A percentile compares a stretch with the other conserved stretches of the same genome.
Conservation (phyloP, 2,329 filamentous ascomycete genomes). For the Metarhizium rileyi region DNA sequence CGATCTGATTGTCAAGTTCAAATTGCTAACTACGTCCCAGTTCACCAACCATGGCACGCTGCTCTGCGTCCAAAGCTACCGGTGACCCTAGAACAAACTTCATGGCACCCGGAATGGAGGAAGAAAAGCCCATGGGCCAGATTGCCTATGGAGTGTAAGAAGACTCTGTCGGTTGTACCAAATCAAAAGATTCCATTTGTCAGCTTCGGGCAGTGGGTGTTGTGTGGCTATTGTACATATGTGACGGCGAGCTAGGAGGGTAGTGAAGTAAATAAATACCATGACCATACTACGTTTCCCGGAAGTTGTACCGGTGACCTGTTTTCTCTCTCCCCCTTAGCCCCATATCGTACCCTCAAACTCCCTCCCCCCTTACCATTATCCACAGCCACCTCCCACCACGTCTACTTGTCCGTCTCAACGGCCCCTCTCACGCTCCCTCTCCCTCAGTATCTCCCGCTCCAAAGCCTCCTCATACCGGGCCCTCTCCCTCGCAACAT, state of each 20-base stretch:
- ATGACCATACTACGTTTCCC: not conserved
- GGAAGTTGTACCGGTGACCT: not conserved
- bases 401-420: not conserved
- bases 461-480: slow-evolving; percentile 15
- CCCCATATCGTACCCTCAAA: too few relatives aligned
- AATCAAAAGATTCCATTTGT: slow-evolving; percentile 26
- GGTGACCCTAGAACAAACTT: slow-evolving; percentile 71
- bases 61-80: slow-evolving; percentile 82
- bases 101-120: slow-evolving; percentile 61
- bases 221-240: slow-evolving; percentile 29
- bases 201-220: slow-evolving; percentile 17
- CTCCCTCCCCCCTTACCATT: not conserved
- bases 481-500: slow-evolving; percentile 9
- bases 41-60: slow-evolving; percentile 96
- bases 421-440: not conserved
- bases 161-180: slow-evolving; percentile 19
- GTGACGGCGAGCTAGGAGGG: slow-evolving; percentile 16
- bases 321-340: too few relatives aligned
- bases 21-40: slow-evolving; percentile 32
- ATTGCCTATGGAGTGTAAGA: slow-evolving; percentile 46
- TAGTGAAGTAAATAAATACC: slow-evolving; percentile 14
- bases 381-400: not conserved
- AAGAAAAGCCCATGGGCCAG: slow-evolving; percentile 52
- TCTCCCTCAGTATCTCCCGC: slow-evolving; percentile 8
- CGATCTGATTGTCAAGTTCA: slow-evolving; percentile 10